phyloP scores from a whole-genome alignment of 2,329 filamentous ascomycete species.

The Arthrinium puccinioides region DNA sequence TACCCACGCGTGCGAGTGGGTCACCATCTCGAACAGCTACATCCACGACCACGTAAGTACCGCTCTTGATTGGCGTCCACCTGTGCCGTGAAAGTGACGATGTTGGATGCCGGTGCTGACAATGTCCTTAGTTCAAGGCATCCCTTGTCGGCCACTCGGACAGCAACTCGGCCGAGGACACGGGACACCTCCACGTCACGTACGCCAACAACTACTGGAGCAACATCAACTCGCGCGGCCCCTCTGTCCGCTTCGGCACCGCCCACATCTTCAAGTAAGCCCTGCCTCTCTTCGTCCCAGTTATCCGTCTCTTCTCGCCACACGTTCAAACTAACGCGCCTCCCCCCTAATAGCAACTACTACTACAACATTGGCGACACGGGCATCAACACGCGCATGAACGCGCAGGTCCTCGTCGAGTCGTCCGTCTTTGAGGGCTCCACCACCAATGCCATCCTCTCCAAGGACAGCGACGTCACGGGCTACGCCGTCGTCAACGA shows the following conservation, averaged over 20 bases:
- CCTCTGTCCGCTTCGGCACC: constrained; percentile 59
- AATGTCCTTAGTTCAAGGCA: constrained; percentile 19
- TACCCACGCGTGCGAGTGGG: constrained; percentile 55
- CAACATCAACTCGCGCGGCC: constrained; percentile 57
- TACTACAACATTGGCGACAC: constrained; percentile 34
- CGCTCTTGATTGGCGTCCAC: too few relatives aligned
- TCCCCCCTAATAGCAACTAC: constrained; percentile 31
- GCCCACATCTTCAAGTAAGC: constrained; percentile 46
- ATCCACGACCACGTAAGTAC: constrained; percentile 40
- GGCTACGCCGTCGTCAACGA: constrained; percentile 35
- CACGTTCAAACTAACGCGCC: too few relatives aligned
- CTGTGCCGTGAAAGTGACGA: too few relatives aligned
- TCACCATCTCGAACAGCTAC: constrained; percentile 40
- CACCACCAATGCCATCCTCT: constrained; percentile 20
- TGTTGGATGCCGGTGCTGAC: too few relatives aligned
- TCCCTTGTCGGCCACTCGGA: constrained; percentile 49
- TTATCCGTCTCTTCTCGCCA: not conserved
- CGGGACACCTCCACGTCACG: constrained; percentile 54
- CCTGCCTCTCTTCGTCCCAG: not conserved
- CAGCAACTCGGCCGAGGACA: constrained; percentile 50
- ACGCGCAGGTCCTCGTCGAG: constrained; percentile 44
- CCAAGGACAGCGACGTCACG: constrained; percentile 30
- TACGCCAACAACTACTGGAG: constrained; percentile 60
- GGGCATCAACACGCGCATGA: constrained; percentile 46
- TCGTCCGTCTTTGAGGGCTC: constrained; percentile 27